These are phyloP conservation scores for Hexamita inflata DNA, from an alignment of 208 protist genomes.

Conservation along the genomic window DNA sequence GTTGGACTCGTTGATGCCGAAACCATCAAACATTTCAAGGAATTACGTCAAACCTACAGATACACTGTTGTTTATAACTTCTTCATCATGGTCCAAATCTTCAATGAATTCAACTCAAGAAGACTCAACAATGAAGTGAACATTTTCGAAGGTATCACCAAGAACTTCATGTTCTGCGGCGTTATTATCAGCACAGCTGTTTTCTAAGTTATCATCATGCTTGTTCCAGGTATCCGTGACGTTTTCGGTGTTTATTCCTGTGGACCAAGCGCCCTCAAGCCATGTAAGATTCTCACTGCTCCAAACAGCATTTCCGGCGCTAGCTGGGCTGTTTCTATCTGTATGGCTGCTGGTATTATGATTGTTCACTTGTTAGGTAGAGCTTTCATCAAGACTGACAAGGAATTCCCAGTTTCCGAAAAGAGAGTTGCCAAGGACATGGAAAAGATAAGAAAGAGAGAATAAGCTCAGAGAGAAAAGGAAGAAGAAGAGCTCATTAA, in stretches of 20 bases:
- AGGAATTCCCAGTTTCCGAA: constrained; percentile 5
- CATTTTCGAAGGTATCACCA: constrained; percentile 23
- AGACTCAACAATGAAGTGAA: constrained; percentile 33
- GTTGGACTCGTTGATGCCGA: background rate
- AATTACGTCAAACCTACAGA: background rate
- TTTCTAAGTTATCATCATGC: constrained; percentile 29
- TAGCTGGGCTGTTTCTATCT: background rate
- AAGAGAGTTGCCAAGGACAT: constrained; percentile 3
- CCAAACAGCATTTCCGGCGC: background rate
- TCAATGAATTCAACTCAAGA: constrained; percentile 38
- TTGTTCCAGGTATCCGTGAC: constrained; percentile 28
- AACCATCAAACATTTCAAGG: background rate
- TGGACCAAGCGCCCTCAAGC: background rate
- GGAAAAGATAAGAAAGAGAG: too few relatives aligned
- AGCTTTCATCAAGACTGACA: background rate
- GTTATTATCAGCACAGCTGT: constrained; percentile 15
- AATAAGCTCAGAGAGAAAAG: too few relatives aligned
- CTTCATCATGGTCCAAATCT: constrained; percentile 34
- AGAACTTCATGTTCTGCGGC: constrained; percentile 8
- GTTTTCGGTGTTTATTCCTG: constrained; percentile 10
- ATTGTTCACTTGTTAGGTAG: constrained; percentile 10
- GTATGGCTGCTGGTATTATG: background rate
- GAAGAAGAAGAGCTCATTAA: too few relatives aligned
- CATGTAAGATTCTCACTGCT: background rate
- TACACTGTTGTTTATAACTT: constrained; percentile 33